Base-by-base conservation (phyloP, 2,329 filamentous ascomycete genomes). In the Fusarium chaquense region DNA sequence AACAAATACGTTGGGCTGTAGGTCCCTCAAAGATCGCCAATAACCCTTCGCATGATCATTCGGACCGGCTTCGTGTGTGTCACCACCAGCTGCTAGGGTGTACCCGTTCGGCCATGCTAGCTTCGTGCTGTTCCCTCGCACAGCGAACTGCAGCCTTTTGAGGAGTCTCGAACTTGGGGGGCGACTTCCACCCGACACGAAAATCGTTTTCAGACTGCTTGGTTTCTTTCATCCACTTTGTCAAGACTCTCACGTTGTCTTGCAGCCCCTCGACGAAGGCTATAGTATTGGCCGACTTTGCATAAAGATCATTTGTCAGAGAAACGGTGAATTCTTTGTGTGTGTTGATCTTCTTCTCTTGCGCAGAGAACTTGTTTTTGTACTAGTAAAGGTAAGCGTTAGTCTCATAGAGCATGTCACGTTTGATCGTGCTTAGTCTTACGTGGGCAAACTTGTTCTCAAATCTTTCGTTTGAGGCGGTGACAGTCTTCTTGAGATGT, bases 121-220 rank as follows among this genome's bases (percentile, higher is more conserved):
- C 85, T 61, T 89, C 87, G 16, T 85, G 84, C 72, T 88, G 83
- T 75, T 89, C 86, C 74, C 84, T 88, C 61, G 89, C 76, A 15
- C 84, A 83, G 16, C 85, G 83, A 41, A 87, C 85, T 12, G 90
- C 83, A 38, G 86, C 87, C 45, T 91, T 89, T 12, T 89, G 88
- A 1, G 88, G 87, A 15, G 91, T 83, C 76, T 90, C 87, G 74
- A 90, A 91, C 0, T 82, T 84, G 3, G 89, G 77, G 10, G 10
- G 3, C 28, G 3, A 30, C 28, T 30, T 9, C 28, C 28, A 30
- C 28, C 11, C 10, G 28, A 30, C 28, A 30, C 28, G 9, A 30
- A 30, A 3, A 11, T 30, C 9, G 28, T 30, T 9, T 30, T 9
- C 10, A 30, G 28, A 30, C 10, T 30, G 28, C 28, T 11, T 11